Base-by-base conservation (phyloP, 306 rosid genomes). In the Sphenostylis stenocarpa region DNA sequence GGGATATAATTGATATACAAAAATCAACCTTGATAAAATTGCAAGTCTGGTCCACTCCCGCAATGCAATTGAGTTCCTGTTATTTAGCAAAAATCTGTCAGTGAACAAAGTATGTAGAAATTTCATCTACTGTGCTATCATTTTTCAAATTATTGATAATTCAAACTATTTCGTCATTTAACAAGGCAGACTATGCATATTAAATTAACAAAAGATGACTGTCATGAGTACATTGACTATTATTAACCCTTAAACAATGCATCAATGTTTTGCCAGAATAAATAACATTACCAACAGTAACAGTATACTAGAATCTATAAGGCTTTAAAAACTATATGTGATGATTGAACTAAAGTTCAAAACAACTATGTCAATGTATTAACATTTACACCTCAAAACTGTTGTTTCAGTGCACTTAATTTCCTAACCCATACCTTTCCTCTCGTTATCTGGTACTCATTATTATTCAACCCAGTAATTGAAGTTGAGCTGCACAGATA, bases 391-490 rank as follows among this genome's bases (percentile, higher is more conserved):
- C 47, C 47, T 48, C 31, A 64, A 33, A 62, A 64, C 1, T 36
- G 36, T 14, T 36, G 36, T 45, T 39, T 76, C 58, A 29, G 16
- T 17, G 77, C 66, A 67, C 57, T 41, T 41, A 34, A 76, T 72
- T 20, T 51, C 82, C 21, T 24, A 67, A 49, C 11, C 24, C 78
- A 21, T 80, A 94, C 97, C 98, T 86, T 87, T 86, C 98, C 97
- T 77, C 98, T 87, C 48, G 91, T 23, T 79, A 91, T 90, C 81
- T 94, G 98, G 85, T 91, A 94, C 77, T 91, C 98, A n/a, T 91
- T 94, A 88, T 90, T 94, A 89, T 94, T 94, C 90, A 94, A 85
- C 79, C 98, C 97, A 0, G 89, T 91, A 76, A 91, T 56, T 56
- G 93, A 85, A n/a, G 97, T 56, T 44, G 72, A 86, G 85, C 98